Conservation (phyloP, 108 stramenopile species). For the Chaetoceros tenuissimus region DNA sequence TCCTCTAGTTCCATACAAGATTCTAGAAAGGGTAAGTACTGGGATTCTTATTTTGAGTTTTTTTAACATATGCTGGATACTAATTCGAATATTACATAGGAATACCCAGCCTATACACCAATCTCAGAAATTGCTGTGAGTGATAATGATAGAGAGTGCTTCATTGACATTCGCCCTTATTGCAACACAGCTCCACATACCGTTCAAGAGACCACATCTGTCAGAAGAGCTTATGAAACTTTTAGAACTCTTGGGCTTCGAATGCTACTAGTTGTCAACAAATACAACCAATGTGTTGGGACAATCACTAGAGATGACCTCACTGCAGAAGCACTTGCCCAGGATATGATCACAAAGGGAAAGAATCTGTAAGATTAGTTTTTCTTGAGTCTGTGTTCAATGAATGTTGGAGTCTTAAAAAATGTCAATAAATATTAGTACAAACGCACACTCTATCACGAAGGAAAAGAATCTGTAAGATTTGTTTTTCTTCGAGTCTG, state of each 20-base stretch:
- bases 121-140: conserved; percentile 35
- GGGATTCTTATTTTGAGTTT: not conserved
- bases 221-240: conserved; percentile 54
- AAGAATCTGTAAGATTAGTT: conserved; percentile 10
- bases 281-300: conserved; percentile 46
- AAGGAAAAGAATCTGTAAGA: conserved; percentile 16
- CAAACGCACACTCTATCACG: too few species aligned
- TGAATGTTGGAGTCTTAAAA: too few species aligned
- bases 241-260: conserved; percentile 72
- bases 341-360: conserved; percentile 23
- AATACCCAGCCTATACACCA: conserved; percentile 52
- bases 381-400: not conserved
- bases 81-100: not conserved
- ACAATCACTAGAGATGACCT: conserved; percentile 40
- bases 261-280: conserved; percentile 63
- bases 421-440: too few species aligned
- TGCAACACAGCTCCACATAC: conserved; percentile 52
- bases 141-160: conserved; percentile 23
- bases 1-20: not conserved
- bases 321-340: conserved; percentile 25
- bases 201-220: conserved; percentile 39
- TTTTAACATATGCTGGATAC: not conserved
- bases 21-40: not conserved
- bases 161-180: conserved; percentile 64
- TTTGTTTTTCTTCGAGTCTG: not conserved